Conservation (phyloP, 768 basidiomycete genomes). For the Russula foetens region DNA sequence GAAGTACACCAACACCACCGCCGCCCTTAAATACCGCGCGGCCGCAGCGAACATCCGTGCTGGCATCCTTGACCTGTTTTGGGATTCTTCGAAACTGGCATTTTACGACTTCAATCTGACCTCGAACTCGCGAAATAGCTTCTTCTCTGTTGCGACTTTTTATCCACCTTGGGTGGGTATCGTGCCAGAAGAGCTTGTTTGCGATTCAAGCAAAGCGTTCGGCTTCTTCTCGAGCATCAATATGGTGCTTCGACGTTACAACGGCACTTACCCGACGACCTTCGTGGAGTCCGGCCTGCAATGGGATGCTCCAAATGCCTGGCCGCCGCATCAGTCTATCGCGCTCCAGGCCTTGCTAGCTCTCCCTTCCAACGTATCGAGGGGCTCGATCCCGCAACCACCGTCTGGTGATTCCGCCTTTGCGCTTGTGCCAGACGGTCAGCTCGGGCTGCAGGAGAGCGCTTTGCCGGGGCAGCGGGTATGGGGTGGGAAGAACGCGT, state of each 20-base stretch:
- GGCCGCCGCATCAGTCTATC: constrained; percentile 85
- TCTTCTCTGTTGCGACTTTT: constrained; percentile 72
- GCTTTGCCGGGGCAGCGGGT: constrained; percentile 64
- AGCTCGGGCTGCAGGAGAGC: constrained; percentile 66
- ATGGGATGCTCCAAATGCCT: constrained; percentile 87
- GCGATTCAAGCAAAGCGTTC: constrained; percentile 52
- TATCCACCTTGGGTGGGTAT: constrained; percentile 88
- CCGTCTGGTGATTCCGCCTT: constrained; percentile 48
- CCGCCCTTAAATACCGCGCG: constrained; percentile 41
- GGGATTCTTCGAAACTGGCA: constrained; percentile 74
- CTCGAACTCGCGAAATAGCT: constrained; percentile 48
- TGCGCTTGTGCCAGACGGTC: constrained; percentile 65
- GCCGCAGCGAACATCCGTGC: constrained; percentile 50
- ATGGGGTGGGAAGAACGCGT: constrained; percentile 38
- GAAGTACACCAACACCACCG: constrained; percentile 28
- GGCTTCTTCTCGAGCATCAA: constrained; percentile 68
- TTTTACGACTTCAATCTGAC: constrained; percentile 89
- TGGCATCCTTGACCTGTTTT: constrained; percentile 79
- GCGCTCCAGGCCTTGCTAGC: constrained; percentile 65
- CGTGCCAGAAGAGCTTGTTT: constrained; percentile 60
- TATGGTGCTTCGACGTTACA: constrained; percentile 75
- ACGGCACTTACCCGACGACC: constrained; percentile 78
- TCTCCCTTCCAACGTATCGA: constrained; percentile 65
- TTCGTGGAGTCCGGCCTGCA: constrained; percentile 74
- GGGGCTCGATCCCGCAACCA: constrained; percentile 44